Percentiles rank a stretch among this genome's conserved stretches.
phyloP scores from a whole-genome alignment of 495 filamentous ascomycete genomes.

The Amphirosellinia nigrospora region DNA sequence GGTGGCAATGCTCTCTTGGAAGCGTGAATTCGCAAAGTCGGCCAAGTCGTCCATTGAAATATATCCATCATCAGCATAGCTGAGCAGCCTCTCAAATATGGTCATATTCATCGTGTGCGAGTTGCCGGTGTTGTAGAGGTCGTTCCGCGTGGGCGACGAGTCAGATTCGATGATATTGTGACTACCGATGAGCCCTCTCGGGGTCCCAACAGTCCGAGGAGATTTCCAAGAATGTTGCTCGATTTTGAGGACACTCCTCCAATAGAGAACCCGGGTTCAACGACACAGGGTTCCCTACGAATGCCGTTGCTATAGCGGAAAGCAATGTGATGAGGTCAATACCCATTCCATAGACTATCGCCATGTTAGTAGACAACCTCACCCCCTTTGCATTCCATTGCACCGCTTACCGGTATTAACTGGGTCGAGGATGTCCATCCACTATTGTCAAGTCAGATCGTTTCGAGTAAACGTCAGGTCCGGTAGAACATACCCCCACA shows the following conservation, averaged over 20 bases:
- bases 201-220: conserved; percentile 33
- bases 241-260: conserved; percentile 21
- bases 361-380: background rate
- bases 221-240: conserved; percentile 24
- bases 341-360: conserved; percentile 33
- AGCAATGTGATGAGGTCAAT: conserved; percentile 45
- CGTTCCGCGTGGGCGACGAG: conserved; percentile 59
- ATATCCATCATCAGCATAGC: conserved; percentile 43
- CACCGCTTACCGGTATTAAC: conserved; percentile 23
- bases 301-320: conserved; percentile 41
- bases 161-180: conserved; percentile 66
- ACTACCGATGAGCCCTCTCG: conserved; percentile 52
- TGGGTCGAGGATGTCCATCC: conserved; percentile 5
- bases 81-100: conserved; percentile 40
- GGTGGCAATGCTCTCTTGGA: conserved; percentile 53
- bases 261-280: conserved; percentile 33
- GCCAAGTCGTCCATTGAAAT: conserved; percentile 46
- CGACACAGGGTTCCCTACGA: conserved; percentile 40
- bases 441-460: conserved; percentile 19
- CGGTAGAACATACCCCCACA: conserved; percentile 13
- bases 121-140: conserved; percentile 57
- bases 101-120: conserved; percentile 49
- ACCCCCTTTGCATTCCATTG: conserved; percentile 15
- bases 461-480: background rate
- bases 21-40: conserved; percentile 45